Evolutionary conservation across 2,329 filamentous ascomycete genomes (phyloP), one percentile per base, ranked within the genome.

Genomic region (Ceratocystis albifundus): DNA sequence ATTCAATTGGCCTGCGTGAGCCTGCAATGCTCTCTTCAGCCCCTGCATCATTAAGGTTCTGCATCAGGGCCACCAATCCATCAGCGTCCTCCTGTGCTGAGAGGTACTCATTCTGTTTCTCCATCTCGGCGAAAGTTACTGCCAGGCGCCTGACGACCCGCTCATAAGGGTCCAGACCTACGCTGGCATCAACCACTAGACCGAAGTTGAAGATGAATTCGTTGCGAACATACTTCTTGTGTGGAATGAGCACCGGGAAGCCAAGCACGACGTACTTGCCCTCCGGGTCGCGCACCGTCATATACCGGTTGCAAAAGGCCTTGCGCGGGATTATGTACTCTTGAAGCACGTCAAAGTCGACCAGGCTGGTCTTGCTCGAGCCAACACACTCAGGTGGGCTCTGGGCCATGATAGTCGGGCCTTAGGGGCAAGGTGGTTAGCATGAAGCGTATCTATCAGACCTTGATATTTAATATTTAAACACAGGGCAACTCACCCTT

Each of bases 201-300:
- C 90, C 91, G 73, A 97, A 96, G 76, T 97, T 97, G 83, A 97
- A 99, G 73, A 96, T 96, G 79, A 96, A 97, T 75, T 96, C 90
- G 76, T 96, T 96, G 67, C 94, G 87, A 72, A 88, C 85, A 73
- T 97, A 96, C 71, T 88, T 87, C 66, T 86, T 82, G 70, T 91
- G 84, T 64, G 88, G 85, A 73, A 97, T 90, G 73, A 90, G 93
- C 65, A 97, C 88, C 0, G 94, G 94, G 72, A 91, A 90, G 17
- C 92, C 90, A 44, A 99, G 82, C 66, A 99, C 85, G 67, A 87
- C 85, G 75, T 92, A 88, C 70, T 84, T 84, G 70, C 80, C 80
- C 66, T 84, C 82, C 0, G 84, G 83, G 59, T 89, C 88, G 74
- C 87, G 87, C 66, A 95, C 87, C 32, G 88, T 88, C 69, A 97